Conservation (phyloP, 169 alveolate species). For the Toxoplasma gondii region DNA sequence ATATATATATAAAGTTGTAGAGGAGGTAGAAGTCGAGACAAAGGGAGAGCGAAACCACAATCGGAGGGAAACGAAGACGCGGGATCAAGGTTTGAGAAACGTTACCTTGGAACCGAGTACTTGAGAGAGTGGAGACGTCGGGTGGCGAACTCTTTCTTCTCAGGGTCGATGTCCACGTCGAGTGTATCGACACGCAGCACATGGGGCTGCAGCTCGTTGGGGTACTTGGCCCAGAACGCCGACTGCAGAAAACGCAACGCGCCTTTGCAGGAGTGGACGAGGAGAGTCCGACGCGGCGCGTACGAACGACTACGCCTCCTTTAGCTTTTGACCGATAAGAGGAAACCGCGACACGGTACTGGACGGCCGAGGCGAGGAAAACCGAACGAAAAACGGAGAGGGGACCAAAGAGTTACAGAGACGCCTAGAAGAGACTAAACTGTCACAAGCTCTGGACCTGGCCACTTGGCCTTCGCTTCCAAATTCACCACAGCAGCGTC, state of each 20-base stretch:
- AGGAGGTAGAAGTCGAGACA: too few relatives aligned
- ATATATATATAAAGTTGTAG: not conserved
- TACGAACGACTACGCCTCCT: too few relatives aligned
- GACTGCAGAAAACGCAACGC: constrained; percentile 24
- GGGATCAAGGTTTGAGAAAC: not conserved
- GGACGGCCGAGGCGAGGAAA: too few relatives aligned
- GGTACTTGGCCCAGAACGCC: constrained; percentile 63
- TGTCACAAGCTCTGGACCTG: too few relatives aligned
- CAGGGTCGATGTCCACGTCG: constrained; percentile 32
- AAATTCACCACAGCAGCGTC: too few relatives aligned
- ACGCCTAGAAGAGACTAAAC: too few relatives aligned
- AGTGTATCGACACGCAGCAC: constrained; percentile 65
- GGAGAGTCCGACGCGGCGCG: not conserved
- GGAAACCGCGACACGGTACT: not conserved
- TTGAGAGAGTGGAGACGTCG: constrained; percentile 52
- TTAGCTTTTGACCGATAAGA: not conserved
- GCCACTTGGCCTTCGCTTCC: too few relatives aligned
- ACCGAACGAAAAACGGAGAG: too few relatives aligned
- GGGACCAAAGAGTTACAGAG: too few relatives aligned
- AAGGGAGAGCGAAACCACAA: too few relatives aligned
- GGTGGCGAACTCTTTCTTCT: constrained; percentile 24
- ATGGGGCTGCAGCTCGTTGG: constrained; percentile 65
- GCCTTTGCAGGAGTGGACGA: not conserved
- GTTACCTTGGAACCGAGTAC: constrained; percentile 42
- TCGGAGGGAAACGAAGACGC: too few relatives aligned